A percentile compares a stretch with the other conserved stretches of the same genome.
phyloP scores from a whole-genome alignment of 495 filamentous ascomycete species.

The Penicillium soppii region DNA sequence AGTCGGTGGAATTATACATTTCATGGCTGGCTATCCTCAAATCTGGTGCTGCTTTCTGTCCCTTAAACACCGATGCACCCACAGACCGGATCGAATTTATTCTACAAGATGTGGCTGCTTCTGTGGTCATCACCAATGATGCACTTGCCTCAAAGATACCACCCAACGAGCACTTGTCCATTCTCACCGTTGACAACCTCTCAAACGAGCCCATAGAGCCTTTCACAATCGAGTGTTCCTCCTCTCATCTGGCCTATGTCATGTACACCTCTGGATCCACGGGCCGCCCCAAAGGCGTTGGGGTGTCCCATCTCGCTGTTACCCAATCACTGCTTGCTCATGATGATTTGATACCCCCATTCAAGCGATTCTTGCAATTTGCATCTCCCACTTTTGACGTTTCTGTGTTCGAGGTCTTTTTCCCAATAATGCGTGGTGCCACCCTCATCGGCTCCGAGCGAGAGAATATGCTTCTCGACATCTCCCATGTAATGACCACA shows the following conservation, averaged over 20 bases:
- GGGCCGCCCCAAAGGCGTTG: slow-evolving; percentile 84
- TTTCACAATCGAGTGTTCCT: not conserved
- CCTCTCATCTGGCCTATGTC: slow-evolving; percentile 69
- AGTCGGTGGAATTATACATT: slow-evolving; percentile 70
- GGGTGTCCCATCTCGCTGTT: slow-evolving; percentile 71
- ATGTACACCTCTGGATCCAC: slow-evolving; percentile 92
- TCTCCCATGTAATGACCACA: slow-evolving; percentile 58
- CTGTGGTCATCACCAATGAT: slow-evolving; percentile 51
- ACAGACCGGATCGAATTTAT: slow-evolving; percentile 72
- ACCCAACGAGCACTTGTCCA: slow-evolving; percentile 10
- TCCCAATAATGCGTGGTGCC: slow-evolving; percentile 66
- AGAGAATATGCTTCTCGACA: slow-evolving; percentile 63
- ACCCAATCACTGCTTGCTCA: slow-evolving; percentile 78
- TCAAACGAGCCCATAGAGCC: slow-evolving; percentile 11
- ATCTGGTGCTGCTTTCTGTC: slow-evolving; percentile 77
- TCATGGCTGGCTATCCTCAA: slow-evolving; percentile 71
- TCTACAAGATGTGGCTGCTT: slow-evolving; percentile 61
- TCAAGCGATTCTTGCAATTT: slow-evolving; percentile 80
- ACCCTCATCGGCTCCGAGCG: slow-evolving; percentile 70
- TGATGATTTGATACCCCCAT: slow-evolving; percentile 67
- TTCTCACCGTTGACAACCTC: slow-evolving; percentile 32
- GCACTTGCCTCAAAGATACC: slow-evolving; percentile 21
- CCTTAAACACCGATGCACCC: slow-evolving; percentile 70
- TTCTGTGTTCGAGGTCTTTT: slow-evolving; percentile 87
- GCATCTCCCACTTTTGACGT: slow-evolving; percentile 87